Evolutionary conservation across 2,329 filamentous ascomycete genomes (phyloP).

Genomic region (Xylariaceae sp.): DNA sequence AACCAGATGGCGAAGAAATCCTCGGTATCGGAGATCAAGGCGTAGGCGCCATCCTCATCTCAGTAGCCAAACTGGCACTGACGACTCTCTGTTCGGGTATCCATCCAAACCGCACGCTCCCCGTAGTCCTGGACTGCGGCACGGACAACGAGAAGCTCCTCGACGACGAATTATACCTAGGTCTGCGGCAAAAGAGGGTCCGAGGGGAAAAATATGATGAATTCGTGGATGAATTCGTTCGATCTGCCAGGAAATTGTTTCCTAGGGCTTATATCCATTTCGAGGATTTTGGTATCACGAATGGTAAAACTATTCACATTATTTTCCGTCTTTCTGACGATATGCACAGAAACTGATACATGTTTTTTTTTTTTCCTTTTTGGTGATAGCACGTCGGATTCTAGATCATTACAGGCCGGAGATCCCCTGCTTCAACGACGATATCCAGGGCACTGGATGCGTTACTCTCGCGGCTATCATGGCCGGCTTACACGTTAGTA

Average conservation of each 20-base stretch:
- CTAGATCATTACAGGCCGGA: constrained; percentile 68
- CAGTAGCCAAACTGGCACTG: constrained; percentile 73
- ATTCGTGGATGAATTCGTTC: constrained; percentile 71
- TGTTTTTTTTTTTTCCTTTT: too few species aligned
- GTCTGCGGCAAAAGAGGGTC: constrained; percentile 60
- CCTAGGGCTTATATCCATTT: constrained; percentile 83
- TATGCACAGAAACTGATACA: too few species aligned
- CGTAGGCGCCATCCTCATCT: constrained; percentile 77
- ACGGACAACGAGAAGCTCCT: constrained; percentile 74
- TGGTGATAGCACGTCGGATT: constrained; percentile 48
- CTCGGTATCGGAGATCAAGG: constrained; percentile 87
- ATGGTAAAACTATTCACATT: constrained; percentile 40
- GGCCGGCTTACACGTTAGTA: constrained; percentile 65
- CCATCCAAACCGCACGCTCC: constrained; percentile 70
- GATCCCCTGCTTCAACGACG: constrained; percentile 85
- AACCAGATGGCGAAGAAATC: constrained; percentile 59
- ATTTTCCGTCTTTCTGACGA: too few species aligned
- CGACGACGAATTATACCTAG: constrained; percentile 73
- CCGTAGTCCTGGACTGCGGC: constrained; percentile 79
- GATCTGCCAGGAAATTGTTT: constrained; percentile 60
- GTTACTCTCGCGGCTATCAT: constrained; percentile 80
- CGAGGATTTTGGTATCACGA: constrained; percentile 77
- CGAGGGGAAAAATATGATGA: constrained; percentile 68
- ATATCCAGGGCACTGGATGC: constrained; percentile 83
- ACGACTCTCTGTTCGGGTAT: constrained; percentile 84